A percentile compares a stretch with the other conserved stretches of the same genome.
These are phyloP conservation scores for Chlorophyllum brunneum DNA, from an alignment of 768 basidiomycete genomes.

Conservation along the genomic window DNA sequence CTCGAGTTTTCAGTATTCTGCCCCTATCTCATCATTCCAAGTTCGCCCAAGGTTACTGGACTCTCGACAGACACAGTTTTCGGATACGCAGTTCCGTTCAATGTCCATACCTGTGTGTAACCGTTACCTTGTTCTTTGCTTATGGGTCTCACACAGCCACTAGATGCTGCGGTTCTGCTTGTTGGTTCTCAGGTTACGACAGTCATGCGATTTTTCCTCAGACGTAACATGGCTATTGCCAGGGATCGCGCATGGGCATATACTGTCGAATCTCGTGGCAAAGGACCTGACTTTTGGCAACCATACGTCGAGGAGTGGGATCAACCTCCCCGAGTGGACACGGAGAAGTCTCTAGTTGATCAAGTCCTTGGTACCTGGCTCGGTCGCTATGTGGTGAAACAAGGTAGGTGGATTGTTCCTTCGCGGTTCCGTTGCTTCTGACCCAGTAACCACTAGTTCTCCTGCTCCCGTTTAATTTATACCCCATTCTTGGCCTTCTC, in stretches of 20 bases:
- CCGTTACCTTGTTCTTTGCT: background rate
- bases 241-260: constrained; percentile 76
- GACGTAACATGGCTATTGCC: constrained; percentile 78
- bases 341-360: constrained; percentile 25
- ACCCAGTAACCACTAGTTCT: background rate
- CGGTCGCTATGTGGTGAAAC: constrained; percentile 40
- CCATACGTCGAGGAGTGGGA: constrained; percentile 83
- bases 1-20: background rate
- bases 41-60: constrained; percentile 61
- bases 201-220: constrained; percentile 80
- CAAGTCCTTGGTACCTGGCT: constrained; percentile 34
- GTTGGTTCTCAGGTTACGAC: constrained; percentile 69
- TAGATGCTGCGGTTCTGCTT: constrained; percentile 75
- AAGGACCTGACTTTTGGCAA: constrained; percentile 80
- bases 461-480: constrained; percentile 58
- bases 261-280: constrained; percentile 80
- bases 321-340: constrained; percentile 41
- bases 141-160: background rate
- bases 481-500: constrained; percentile 65
- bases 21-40: constrained; percentile 19
- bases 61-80: constrained; percentile 61
- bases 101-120: constrained; percentile 61
- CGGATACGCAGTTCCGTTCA: constrained; percentile 64
- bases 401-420: constrained; percentile 29
- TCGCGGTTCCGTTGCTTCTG: background rate